Conservation (phyloP, 495 filamentous ascomycete genomes). For the Penicillium paradoxum region DNA sequence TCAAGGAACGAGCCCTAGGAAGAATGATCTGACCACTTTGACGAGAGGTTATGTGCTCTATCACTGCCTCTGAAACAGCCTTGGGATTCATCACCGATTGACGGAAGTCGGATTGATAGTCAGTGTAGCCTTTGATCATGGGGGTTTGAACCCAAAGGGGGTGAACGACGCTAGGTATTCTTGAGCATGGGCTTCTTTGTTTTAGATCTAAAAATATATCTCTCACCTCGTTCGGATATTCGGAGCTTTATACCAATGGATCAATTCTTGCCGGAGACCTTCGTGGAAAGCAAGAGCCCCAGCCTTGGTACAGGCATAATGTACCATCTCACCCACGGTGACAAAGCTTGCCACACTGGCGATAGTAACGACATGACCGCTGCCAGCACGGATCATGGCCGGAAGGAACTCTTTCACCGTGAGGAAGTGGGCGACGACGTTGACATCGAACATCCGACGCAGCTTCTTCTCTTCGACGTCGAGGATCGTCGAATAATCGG, state of each 20-base stretch:
- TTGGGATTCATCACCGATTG: constrained; percentile 27
- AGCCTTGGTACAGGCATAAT: constrained; percentile 46
- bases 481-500: no score
- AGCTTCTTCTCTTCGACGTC: constrained; percentile 9
- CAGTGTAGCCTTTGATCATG: constrained; percentile 51
- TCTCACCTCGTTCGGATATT: constrained; percentile 23
- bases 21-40: no score
- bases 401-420: constrained; percentile 49
- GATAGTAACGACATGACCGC: constrained; percentile 48
- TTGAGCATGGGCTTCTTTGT: neutral
- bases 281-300: constrained; percentile 44
- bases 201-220: neutral
- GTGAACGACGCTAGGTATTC: constrained; percentile 16
- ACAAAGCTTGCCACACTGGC: constrained; percentile 46
- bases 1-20: no score
- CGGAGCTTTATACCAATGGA: constrained; percentile 20
- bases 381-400: constrained; percentile 45
- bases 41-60: no score
- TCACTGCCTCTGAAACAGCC: no score
- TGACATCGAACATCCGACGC: constrained; percentile 41
- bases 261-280: constrained; percentile 24
- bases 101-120: constrained; percentile 46
- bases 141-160: constrained; percentile 51
- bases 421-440: constrained; percentile 44
- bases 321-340: constrained; percentile 29